A percentile compares a stretch with the other conserved stretches of the same genome.
These are phyloP conservation scores for Hanseniaspora clermontiae DNA, from an alignment of 805 yeast genomes.

Conservation along the genomic window DNA sequence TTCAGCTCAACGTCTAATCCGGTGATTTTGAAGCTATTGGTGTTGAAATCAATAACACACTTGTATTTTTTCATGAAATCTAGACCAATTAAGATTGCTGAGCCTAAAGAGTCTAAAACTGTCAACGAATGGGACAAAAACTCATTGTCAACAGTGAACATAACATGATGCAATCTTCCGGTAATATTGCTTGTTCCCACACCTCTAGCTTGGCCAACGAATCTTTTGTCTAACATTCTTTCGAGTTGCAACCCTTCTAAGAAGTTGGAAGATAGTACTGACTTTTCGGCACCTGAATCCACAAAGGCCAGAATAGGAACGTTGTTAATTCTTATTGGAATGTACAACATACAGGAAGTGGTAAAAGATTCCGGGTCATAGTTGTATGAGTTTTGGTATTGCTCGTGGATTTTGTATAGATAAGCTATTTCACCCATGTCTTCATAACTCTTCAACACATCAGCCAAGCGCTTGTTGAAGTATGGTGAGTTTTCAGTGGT, in stretches of 20 bases:
- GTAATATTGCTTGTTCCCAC: slow-evolving; percentile 70
- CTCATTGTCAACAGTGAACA: slow-evolving; percentile 58
- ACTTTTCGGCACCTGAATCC: slow-evolving; percentile 90
- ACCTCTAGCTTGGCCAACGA: slow-evolving; percentile 74
- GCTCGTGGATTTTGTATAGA: slow-evolving; percentile 66
- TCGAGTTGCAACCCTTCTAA: slow-evolving; percentile 62
- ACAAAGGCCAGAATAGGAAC: slow-evolving; percentile 79
- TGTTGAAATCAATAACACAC: slow-evolving; percentile 62
- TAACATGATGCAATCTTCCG: slow-evolving; percentile 83
- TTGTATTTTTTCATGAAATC: slow-evolving; percentile 86
- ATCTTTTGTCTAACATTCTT: slow-evolving; percentile 66
- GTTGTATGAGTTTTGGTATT: slow-evolving; percentile 67
- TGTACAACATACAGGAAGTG: slow-evolving; percentile 69
- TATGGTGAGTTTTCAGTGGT: slow-evolving; percentile 4
- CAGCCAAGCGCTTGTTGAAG: slow-evolving; percentile 1
- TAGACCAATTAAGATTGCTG: slow-evolving; percentile 68
- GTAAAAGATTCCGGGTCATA: slow-evolving; percentile 85
- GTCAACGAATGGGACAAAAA: slow-evolving; percentile 57
- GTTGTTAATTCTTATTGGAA: slow-evolving; percentile 67
- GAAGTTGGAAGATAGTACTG: slow-evolving; percentile 65
- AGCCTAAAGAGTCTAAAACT: slow-evolving; percentile 45
- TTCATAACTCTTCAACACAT: slow-evolving; percentile 7
- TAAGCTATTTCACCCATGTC: slow-evolving; percentile 18
- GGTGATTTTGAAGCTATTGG: slow-evolving; percentile 56
- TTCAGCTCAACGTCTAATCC: slow-evolving; percentile 44